These are phyloP conservation scores for Leishmania tarentolae DNA, from an alignment of 208 protist genomes.

Conservation along the genomic window DNA sequence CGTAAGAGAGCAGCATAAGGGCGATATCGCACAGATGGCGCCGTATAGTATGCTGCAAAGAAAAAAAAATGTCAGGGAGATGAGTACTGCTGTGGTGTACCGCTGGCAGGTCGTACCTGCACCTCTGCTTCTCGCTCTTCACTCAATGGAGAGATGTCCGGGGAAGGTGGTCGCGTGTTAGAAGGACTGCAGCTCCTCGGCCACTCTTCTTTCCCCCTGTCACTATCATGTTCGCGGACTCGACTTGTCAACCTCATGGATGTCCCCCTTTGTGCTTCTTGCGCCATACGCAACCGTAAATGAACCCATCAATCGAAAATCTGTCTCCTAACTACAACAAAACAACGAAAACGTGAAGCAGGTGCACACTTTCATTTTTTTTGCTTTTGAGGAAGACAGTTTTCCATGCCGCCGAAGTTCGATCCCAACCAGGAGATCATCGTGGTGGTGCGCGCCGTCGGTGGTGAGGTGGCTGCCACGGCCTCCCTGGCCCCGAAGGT, in stretches of 20 bases:
- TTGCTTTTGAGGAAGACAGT: slow-evolving; percentile 46
- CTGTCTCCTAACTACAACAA: background rate
- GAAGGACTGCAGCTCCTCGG: background rate
- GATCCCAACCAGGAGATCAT: slow-evolving; percentile 96
- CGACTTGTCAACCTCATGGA: background rate
- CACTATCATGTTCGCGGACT: background rate
- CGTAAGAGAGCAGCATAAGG: background rate
- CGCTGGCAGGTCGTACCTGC: background rate
- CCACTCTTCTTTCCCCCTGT: background rate
- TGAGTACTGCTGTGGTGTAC: background rate
- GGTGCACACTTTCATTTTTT: slow-evolving; percentile 29
- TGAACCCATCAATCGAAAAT: too few relatives aligned
- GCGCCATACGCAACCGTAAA: background rate
- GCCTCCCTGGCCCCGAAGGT: slow-evolving; percentile 99
- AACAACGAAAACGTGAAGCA: background rate
- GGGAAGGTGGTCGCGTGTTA: background rate
- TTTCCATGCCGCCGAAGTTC: slow-evolving; percentile 98
- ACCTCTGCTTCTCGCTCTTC: slow-evolving; percentile 3
- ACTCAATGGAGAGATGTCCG: background rate
- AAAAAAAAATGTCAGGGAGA: background rate
- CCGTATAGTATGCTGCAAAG: background rate
- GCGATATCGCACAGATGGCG: background rate
- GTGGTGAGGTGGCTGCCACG: slow-evolving; percentile 98
- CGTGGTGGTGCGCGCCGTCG: slow-evolving; percentile 97
- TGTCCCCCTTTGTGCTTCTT: background rate